Evolutionary conservation across 306 rosid species (phyloP).

Genomic region (Fragaria iinumae): DNA sequence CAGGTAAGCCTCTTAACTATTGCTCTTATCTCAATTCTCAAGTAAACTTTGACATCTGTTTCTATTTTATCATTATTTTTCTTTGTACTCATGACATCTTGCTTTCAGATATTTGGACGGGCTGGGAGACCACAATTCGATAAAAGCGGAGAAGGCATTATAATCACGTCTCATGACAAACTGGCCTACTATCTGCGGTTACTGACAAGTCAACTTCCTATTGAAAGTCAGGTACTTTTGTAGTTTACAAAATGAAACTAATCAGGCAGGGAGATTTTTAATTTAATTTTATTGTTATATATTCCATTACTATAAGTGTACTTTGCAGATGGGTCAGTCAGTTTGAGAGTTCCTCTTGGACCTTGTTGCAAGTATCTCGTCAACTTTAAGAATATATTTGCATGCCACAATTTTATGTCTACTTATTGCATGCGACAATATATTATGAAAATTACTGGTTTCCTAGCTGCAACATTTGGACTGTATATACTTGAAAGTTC

Average conservation of each 20-base stretch:
- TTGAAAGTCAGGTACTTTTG: slow-evolving; percentile 87
- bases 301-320: not conserved
- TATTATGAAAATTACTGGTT: not conserved
- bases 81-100: slow-evolving; percentile 27
- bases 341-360: not conserved
- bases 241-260: not conserved
- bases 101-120: slow-evolving; percentile 81
- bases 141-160: slow-evolving; percentile 97
- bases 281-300: too few species aligned
- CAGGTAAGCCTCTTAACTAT: slow-evolving; percentile 50
- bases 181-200: slow-evolving; percentile 84
- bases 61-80: not conserved
- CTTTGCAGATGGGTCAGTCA: not conserved
- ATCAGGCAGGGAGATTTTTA: not conserved
- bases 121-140: slow-evolving; percentile 99
- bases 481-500: not conserved
- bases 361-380: not conserved
- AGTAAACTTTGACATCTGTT: not conserved
- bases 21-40: slow-evolving; percentile 16
- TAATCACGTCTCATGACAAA: slow-evolving; percentile 91
- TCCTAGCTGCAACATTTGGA: not conserved
- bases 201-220: slow-evolving; percentile 92
- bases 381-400: not conserved
- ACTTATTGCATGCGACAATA: not conserved
- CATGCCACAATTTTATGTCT: too few species aligned